phyloP scores from a whole-genome alignment of 805 yeast genomes.

The Vanderwaltozyma yarrowii region DNA sequence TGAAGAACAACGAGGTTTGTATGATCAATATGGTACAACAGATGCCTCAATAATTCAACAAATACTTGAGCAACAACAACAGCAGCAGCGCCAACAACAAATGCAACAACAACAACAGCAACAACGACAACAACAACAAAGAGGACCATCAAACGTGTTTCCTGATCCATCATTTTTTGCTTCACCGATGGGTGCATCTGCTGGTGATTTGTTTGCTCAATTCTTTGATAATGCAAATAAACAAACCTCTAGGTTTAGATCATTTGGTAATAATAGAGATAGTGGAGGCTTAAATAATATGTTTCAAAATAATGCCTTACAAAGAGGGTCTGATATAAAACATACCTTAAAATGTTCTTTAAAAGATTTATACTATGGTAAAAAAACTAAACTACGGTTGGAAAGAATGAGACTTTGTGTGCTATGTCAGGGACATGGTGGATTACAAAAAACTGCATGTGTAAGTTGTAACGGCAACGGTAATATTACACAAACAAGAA shows the following conservation, averaged over 20 bases:
- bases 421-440: constrained; percentile 46
- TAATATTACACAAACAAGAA: constrained; percentile 30
- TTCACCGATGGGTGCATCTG: constrained; percentile 8
- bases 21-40: constrained; percentile 41
- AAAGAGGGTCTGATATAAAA: constrained; percentile 41
- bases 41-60: constrained; percentile 13
- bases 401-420: constrained; percentile 41
- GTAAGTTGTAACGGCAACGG: constrained; percentile 36
- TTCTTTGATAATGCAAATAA: constrained; percentile 15
- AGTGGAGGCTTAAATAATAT: not conserved
- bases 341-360: constrained; percentile 45
- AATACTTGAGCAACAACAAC: constrained; percentile 5
- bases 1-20: constrained; percentile 34
- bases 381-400: constrained; percentile 42
- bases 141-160: no score
- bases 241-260: not conserved
- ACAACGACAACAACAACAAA: no score
- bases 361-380: constrained; percentile 50
- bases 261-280: not conserved
- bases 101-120: not conserved
- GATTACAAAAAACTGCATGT: constrained; percentile 26
- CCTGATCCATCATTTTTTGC: not conserved
- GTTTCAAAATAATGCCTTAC: not conserved
- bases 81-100: constrained; percentile 3
- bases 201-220: constrained; percentile 24